These are phyloP conservation scores for Vitis labrusca DNA, from an alignment of 164 flowering plant species.

Conservation along the genomic window DNA sequence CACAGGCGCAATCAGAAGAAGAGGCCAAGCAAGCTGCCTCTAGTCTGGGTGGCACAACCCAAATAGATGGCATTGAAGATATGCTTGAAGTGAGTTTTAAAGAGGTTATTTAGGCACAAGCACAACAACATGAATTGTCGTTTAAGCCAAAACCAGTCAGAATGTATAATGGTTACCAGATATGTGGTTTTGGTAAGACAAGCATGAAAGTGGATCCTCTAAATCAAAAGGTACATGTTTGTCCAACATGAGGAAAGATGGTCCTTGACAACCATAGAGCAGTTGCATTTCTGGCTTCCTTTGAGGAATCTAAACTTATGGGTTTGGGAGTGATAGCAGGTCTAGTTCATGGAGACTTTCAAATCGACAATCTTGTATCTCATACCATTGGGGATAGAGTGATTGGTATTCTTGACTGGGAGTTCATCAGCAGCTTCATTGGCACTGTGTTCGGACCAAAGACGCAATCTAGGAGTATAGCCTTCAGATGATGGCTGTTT, in stretches of 20 bases:
- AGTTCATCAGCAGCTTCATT: too few relatives aligned
- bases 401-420: too few relatives aligned
- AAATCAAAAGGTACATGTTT: slow-evolving; percentile 56
- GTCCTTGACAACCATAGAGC: slow-evolving; percentile 70
- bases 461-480: too few relatives aligned
- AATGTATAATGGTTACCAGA: slow-evolving; percentile 75
- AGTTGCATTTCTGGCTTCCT: slow-evolving; percentile 18
- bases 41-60: slow-evolving; percentile 16
- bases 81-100: slow-evolving; percentile 65
- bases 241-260: slow-evolving; percentile 68
- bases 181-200: slow-evolving; percentile 85
- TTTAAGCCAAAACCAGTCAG: slow-evolving; percentile 85
- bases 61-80: slow-evolving; percentile 34
- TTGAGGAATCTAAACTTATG: too few relatives aligned
- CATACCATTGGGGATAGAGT: too few relatives aligned
- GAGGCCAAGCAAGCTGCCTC: slow-evolving; percentile 30
- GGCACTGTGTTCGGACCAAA: too few relatives aligned
- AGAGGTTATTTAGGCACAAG: slow-evolving; percentile 69
- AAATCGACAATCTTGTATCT: too few relatives aligned
- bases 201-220: slow-evolving; percentile 67
- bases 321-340: too few relatives aligned
- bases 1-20: too few relatives aligned
- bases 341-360: too few relatives aligned
- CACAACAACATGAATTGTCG: slow-evolving; percentile 63
- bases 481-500: too few relatives aligned